phyloP scores from a whole-genome alignment of 108 stramenopile species.

The Conticribra weissflogii region DNA sequence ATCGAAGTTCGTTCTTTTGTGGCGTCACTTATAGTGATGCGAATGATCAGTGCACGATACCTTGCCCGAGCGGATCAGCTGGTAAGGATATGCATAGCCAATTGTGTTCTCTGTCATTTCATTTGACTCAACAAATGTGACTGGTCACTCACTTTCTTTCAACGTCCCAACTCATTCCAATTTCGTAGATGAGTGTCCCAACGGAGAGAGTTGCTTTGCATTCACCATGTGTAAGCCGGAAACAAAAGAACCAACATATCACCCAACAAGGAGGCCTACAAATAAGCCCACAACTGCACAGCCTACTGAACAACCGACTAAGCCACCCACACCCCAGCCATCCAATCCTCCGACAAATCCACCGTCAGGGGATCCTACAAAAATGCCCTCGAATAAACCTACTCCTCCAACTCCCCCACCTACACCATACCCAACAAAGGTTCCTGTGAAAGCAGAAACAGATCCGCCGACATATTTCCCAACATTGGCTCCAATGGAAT shows the following conservation, averaged over 20 bases:
- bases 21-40: constrained; percentile 83
- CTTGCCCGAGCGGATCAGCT: constrained; percentile 69
- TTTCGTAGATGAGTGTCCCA: constrained; percentile 60
- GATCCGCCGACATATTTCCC: too few relatives aligned
- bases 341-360: background rate
- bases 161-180: background rate
- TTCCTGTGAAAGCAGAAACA: background rate
- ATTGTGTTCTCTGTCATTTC: too few relatives aligned
- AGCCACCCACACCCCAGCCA: constrained; percentile 1
- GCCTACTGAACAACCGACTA: constrained; percentile 6
- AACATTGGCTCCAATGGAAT: too few relatives aligned
- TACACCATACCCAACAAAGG: background rate
- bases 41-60: constrained; percentile 55
- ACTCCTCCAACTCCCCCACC: background rate
- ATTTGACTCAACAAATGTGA: too few relatives aligned
- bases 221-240: constrained; percentile 63
- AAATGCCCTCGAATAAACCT: background rate
- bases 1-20: constrained; percentile 64
- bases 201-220: constrained; percentile 80
- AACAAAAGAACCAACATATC: constrained; percentile 34
- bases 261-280: constrained; percentile 30
- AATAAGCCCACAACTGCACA: constrained; percentile 20
- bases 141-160: background rate
- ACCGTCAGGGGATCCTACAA: constrained; percentile 3
- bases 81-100: too few relatives aligned